A percentile compares a stretch with the other conserved stretches of the same genome.
These are phyloP conservation scores for Tuber brumale DNA, from an alignment of 495 filamentous ascomycete species.

Conservation along the genomic window DNA sequence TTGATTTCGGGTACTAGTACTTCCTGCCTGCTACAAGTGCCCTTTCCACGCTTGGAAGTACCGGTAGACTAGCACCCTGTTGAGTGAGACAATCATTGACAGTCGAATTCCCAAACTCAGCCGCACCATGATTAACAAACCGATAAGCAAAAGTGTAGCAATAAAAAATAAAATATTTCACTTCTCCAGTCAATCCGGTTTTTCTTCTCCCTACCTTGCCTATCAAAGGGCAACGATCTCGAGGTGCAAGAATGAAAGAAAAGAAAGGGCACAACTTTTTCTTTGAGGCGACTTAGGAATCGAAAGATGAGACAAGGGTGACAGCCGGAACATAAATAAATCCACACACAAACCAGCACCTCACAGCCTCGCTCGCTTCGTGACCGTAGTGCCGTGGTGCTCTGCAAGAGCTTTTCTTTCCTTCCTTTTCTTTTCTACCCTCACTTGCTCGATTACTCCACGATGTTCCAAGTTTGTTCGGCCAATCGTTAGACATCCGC, in stretches of 20 bases:
- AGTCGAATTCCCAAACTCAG: background rate
- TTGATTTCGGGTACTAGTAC: background rate
- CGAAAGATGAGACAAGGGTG: background rate
- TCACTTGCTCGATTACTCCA: background rate
- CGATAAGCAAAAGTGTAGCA: conserved; percentile 5
- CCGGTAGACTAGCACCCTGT: background rate
- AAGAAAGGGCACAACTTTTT: background rate
- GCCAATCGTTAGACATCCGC: background rate
- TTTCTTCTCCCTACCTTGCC: background rate
- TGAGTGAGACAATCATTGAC: background rate
- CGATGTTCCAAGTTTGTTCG: background rate
- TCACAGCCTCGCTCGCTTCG: background rate
- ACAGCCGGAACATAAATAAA: background rate
- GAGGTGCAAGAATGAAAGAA: background rate
- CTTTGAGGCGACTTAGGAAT: background rate
- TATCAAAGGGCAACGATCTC: background rate
- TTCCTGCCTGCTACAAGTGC: background rate
- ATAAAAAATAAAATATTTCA: background rate
- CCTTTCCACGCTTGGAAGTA: background rate
- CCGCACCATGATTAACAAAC: background rate
- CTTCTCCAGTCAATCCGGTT: background rate
- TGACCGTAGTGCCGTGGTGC: background rate
- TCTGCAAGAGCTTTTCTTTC: background rate
- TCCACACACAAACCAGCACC: background rate
- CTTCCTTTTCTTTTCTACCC: background rate